Conservation (phyloP, 1,284 basidiomycete genomes). For the Cystobasidium slooffiae region DNA sequence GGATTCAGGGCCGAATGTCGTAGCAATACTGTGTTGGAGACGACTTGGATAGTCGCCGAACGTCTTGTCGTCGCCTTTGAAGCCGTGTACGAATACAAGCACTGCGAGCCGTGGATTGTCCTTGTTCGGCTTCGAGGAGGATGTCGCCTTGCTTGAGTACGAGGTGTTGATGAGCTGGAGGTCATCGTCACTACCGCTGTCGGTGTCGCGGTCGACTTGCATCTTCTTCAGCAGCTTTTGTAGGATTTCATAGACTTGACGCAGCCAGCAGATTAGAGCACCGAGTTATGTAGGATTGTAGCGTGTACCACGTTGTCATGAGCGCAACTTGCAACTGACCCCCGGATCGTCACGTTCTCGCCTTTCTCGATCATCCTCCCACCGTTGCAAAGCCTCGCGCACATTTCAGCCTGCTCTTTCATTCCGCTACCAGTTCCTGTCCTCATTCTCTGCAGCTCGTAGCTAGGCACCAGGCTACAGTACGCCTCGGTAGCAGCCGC, state of each 20-base stretch:
- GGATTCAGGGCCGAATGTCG: constrained; percentile 24
- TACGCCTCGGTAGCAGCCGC: no score
- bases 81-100: constrained; percentile 45
- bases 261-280: no score
- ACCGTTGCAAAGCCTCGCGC: not conserved
- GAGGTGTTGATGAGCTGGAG: constrained; percentile 1
- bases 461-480: no score
- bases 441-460: no score
- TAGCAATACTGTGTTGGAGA: constrained; percentile 29
- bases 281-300: no score
- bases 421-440: no score
- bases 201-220: not conserved
- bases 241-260: no score
- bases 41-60: constrained; percentile 45
- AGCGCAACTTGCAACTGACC: no score
- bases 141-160: not conserved
- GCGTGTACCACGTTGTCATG: no score
- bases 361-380: not conserved
- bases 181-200: constrained; percentile 1
- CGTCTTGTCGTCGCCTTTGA: constrained; percentile 47
- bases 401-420: not conserved
- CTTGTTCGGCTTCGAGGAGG: not conserved
- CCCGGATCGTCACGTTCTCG: not conserved
- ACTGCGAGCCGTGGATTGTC: constrained; percentile 31
- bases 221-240: not conserved